Evolutionary conservation across 768 basidiomycete genomes (phyloP), one percentile per base, ranked within the genome.

Genomic region (Trametopsis cervina): DNA sequence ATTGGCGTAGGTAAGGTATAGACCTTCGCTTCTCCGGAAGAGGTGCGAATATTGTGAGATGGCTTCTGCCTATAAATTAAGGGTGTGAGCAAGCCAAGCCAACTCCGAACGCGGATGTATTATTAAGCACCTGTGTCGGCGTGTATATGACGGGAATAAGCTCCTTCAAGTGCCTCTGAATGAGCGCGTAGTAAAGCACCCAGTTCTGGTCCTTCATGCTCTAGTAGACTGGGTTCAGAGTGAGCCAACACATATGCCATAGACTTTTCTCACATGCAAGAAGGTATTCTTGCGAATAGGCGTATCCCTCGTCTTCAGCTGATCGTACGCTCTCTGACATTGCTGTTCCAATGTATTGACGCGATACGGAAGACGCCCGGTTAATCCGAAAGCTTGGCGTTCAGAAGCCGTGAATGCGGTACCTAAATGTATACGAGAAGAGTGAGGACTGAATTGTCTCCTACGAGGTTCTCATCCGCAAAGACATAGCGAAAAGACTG

Each of bases 41-140:
- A 91, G 68, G 60, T 87, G 84, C 0, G 88, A 90, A 60, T 90
- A 92, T 42, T 83, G 75, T 10, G 80, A 66, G 47, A 90, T 89
- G 0, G 88, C 88, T 37, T 88, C 81, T 4, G 83, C 85, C 77
- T 48, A 26, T 48, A 21, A 22, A 18, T n/a, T n/a, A n/a, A n/a
- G n/a, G n/a, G n/a, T n/a, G n/a, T n/a, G 35, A 17, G 35, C 35
- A 36, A 36, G 35, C 35, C n/a, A n/a, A n/a, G n/a, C n/a, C n/a
- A n/a, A n/a, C n/a, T n/a, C n/a, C n/a, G n/a, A n/a, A n/a, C n/a
- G n/a, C n/a, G n/a, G n/a, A n/a, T n/a, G n/a, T n/a, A 17, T 17
- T 2, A 11, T 22, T 4, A 56, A 71, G 22, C 44, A 81, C 81
- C 72, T 83, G 75, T 4, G 85, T 86, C 4, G 87, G 86, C 0